phyloP scores from a whole-genome alignment of 2,329 filamentous ascomycete genomes.

The Colletotrichum higginsianum region DNA sequence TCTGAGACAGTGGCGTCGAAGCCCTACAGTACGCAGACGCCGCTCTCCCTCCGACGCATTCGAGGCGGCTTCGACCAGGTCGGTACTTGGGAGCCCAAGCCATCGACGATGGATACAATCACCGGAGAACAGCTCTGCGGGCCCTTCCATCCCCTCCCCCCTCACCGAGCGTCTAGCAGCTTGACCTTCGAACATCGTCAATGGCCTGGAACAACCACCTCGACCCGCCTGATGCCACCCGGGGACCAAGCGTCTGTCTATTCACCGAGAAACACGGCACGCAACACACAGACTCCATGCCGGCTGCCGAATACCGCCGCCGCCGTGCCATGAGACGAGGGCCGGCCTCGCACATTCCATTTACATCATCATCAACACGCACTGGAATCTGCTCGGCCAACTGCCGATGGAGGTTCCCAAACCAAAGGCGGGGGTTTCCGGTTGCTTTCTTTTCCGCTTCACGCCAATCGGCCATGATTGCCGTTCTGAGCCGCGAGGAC shows the following conservation, averaged over 20 bases:
- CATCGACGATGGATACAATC: background rate
- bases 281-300: background rate
- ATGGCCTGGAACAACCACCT: conserved; percentile 18
- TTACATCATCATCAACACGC: background rate
- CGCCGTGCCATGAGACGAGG: conserved; percentile 12
- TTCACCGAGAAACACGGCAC: background rate
- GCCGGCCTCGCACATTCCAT: background rate
- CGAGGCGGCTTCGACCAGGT: background rate
- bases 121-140: background rate
- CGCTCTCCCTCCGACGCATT: background rate
- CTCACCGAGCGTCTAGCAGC: conserved; percentile 1
- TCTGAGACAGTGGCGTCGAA: background rate
- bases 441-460: conserved; percentile 38
- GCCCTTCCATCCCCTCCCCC: conserved; percentile 10
- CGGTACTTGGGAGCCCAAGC: background rate
- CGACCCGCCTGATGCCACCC: background rate
- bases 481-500: background rate
- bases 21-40: conserved; percentile 1
- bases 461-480: conserved; percentile 1
- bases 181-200: conserved; percentile 22
- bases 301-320: background rate
- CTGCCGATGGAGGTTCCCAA: conserved; percentile 2
- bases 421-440: conserved; percentile 6
- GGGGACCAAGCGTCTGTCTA: background rate
- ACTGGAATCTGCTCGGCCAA: conserved; percentile 30